Evolutionary conservation across 2,329 filamentous ascomycete species (phyloP), one percentile per base, ranked within the genome.

Genomic region (Neofusicoccum parvum): DNA sequence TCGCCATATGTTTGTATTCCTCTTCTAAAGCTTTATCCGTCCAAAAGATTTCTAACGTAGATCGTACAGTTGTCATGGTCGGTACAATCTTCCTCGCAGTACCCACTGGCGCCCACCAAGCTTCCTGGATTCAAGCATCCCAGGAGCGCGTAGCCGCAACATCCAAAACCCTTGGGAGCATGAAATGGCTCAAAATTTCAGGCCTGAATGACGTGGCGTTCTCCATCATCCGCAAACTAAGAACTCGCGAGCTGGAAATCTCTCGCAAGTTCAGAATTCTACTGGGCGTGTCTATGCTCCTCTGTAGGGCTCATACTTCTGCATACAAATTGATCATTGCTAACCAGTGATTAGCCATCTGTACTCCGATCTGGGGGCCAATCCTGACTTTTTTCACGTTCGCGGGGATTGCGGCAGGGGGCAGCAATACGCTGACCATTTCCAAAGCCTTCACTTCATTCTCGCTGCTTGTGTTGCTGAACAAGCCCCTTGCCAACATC

Each of bases 151-250:
- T 86, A 20, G 80, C 79, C 5, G 78, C 80, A 15, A 86, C 83
- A 0, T 76, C 81, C 5, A 77, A 78, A 4, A 80, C 83, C 68
- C 74, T 86, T 0, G 78, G 77, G 3, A 80, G 79, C 17, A 84
- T 86, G 74, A 85, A 84, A 68, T 80, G 79, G 17, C 76, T 85
- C 64, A 86, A 85, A 68, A 79, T 85, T 63, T 76, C 81, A 0
- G 84, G 83, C 0, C 69, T 86, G 9, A 80, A 78, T 39, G 72
- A 79, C 12, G 76, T 77, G 3, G 68, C 83, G 11, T 74, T 76
- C 65, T 73, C 71, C 7, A 74, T 72, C 11, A 72, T 82, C 2
- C 77, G 81, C 58, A 72, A 70, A 3, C 68, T 82, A 11, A 75
- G 81, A 6, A 67, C 77, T 14, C 72, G 76, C 17, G 81, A 83